Conservation (phyloP, 257 asterid species). For the Striga asiatica region DNA sequence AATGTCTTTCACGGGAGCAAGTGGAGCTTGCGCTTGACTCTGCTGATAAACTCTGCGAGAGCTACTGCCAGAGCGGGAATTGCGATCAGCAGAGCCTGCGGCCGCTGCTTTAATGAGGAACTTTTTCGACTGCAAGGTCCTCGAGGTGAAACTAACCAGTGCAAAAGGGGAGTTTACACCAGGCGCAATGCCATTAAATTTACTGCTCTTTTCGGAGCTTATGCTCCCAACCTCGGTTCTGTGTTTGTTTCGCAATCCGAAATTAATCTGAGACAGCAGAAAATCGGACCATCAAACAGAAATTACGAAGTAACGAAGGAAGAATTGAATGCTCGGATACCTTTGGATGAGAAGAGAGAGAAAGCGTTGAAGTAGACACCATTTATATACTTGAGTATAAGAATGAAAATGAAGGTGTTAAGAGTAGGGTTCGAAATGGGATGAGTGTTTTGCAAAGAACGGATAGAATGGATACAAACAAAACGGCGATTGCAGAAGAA, state of each 20-base stretch:
- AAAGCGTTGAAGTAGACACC: constrained; percentile 49
- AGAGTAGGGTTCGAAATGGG: background rate
- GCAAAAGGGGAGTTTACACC: constrained; percentile 24
- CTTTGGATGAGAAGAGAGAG: constrained; percentile 42
- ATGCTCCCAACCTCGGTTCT: constrained; percentile 14
- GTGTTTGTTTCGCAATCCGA: constrained; percentile 14
- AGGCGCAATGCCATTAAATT: constrained; percentile 14
- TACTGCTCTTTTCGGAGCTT: constrained; percentile 14
- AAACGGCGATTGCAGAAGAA: constrained; percentile 26
- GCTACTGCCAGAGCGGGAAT: constrained; percentile 33
- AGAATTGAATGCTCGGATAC: constrained; percentile 17
- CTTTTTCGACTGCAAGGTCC: constrained; percentile 22
- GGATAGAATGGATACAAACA: constrained; percentile 20
- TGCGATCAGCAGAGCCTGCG: constrained; percentile 28
- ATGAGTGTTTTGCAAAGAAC: background rate
- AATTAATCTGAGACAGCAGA: constrained; percentile 26
- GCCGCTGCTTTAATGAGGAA: constrained; percentile 33
- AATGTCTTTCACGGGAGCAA: constrained; percentile 37
- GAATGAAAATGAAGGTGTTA: background rate
- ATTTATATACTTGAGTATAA: constrained; percentile 17
- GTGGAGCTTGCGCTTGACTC: constrained; percentile 48
- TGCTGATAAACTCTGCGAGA: constrained; percentile 58
- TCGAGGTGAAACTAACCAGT: constrained; percentile 17
- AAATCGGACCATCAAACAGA: background rate
- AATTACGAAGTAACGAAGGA: background rate